phyloP scores from a whole-genome alignment of 257 asterid genomes.

The Phtheirospermum japonicum region DNA sequence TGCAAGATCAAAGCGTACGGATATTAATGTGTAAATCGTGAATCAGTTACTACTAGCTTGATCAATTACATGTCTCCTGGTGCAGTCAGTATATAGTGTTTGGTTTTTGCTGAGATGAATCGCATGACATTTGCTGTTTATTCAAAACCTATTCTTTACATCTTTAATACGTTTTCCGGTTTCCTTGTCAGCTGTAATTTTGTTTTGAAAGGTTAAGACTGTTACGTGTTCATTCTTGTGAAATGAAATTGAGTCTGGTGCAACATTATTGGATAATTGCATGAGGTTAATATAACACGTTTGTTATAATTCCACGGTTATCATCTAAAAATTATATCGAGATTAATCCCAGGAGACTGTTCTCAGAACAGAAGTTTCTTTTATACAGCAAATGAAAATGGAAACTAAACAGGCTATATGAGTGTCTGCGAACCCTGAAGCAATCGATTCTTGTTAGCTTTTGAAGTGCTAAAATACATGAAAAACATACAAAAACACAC shows the following conservation, averaged over 20 bases:
- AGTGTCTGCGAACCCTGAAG: background rate
- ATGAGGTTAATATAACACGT: background rate
- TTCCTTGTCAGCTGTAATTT: too few relatives aligned
- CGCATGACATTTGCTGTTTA: too few relatives aligned
- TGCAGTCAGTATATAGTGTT: constrained; percentile 10
- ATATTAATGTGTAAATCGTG: constrained; percentile 60
- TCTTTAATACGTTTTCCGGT: too few relatives aligned
- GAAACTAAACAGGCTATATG: background rate
- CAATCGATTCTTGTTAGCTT: background rate
- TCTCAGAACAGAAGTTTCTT: background rate
- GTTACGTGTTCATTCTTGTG: background rate
- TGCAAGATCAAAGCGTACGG: constrained; percentile 72
- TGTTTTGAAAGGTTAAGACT: too few relatives aligned
- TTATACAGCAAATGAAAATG: background rate
- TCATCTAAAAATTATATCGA: background rate
- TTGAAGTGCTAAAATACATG: background rate
- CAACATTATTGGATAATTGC: background rate
- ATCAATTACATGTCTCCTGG: background rate
- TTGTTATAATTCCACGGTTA: background rate
- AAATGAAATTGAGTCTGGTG: background rate
- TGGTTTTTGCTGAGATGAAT: background rate
- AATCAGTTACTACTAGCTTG: background rate
- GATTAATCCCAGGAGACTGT: background rate
- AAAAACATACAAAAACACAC: too few relatives aligned
- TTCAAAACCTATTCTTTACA: too few relatives aligned